Evolutionary conservation across 768 basidiomycete species (phyloP), one percentile per base, ranked within the genome.

Genomic region (Phanerochaete sordida): DNA sequence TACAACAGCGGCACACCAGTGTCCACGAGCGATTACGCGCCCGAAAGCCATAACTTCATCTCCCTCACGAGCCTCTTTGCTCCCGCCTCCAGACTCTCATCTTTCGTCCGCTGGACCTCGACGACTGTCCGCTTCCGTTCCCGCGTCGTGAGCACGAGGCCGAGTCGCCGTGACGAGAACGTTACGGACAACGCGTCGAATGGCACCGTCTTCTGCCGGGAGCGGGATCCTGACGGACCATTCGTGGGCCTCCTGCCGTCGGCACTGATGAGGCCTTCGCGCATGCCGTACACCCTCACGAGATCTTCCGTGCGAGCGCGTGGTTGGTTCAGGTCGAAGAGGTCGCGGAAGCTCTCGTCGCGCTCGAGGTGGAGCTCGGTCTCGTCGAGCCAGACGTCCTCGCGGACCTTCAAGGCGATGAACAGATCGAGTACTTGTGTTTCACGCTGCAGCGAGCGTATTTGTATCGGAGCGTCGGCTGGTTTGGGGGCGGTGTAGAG

Each of bases 321-420:
- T 5, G 91, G 91, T 73, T 93, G 88, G 64, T 77, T 80, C 68
- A 93, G 93, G 63, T 89, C 88, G 69, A 93, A 93, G 26, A 93
- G 73, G 66, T 93, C 91, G 60, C 84, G 85, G 76, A 88, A 93
- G 11, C 81, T 79, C 69, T 91, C 90, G 56, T 87, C 85, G 13
- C 86, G 78, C 66, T 87, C 87, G 49, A 91, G 81, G 65, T 93
- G 90, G 24, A 93, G 78, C 68, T 85, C 84, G 1, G 81, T 79
- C 50, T 91, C 88, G 72, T 92, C 90, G 43, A 79, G 75, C 78
- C 87, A 86, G 46, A 92, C 80, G 72, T 93, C 92, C 68, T 93
- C 87, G 23, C 83, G 84, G 55, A 90, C 87, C 72, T 89, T 90
- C 67, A 93, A 81, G 2, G 85, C 83, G 50, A 94, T 88, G 77